Base-by-base conservation (phyloP, 148 eudicot species). In the Chenopodium suecicum region DNA sequence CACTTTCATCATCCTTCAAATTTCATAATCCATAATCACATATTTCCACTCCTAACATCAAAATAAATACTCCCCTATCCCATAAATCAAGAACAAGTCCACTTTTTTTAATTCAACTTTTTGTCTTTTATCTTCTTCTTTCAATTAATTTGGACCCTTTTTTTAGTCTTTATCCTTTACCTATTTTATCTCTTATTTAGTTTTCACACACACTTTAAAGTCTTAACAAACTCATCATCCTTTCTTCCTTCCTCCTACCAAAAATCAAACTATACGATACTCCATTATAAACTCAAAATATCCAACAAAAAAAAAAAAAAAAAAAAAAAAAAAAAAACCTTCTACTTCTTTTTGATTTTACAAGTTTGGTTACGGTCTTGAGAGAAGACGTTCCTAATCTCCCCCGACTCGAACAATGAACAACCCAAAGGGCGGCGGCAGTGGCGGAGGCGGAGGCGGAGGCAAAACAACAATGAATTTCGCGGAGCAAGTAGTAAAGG, bases 401-500 rank as follows among this genome's bases (percentile, higher is more conserved):
- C 44, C 7, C 41, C 44, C 0, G 7, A 19, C 63, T 14, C 6
- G 7, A 58, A 58, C 63, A 4, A 73, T 32, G 31, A 70, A 0
- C 37, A 29, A 20, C 19, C 9, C 8, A 29, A 14, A 77, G 29
- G 62, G 58, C 2, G 23, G 56, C 16, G 12, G 29, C 41, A 5
- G 27, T 27, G 27, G 27, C 27, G 27, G 27, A 0, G 29, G 41
- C 41, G 44, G 44, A 0, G 44, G 41, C 41, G 44, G 44, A 0
- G 44, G 44, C 7, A 7, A 41, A 41, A 41, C 44, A n/a, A 8
- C 73, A 16, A 3, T 75, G 14, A 23, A 74, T 7, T 82, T 82
- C 12, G 78, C 66, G 4, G 65, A 29, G 2, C 81, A 82, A 50
- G 80, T 82, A 19, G 52, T 83, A 11, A 56, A 52, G 17, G 85